Evolutionary conservation across 225 moss, liverwort and hornwort species (phyloP), one percentile per base, ranked within the genome.

Genomic region (Antitrichia curtipendula): DNA sequence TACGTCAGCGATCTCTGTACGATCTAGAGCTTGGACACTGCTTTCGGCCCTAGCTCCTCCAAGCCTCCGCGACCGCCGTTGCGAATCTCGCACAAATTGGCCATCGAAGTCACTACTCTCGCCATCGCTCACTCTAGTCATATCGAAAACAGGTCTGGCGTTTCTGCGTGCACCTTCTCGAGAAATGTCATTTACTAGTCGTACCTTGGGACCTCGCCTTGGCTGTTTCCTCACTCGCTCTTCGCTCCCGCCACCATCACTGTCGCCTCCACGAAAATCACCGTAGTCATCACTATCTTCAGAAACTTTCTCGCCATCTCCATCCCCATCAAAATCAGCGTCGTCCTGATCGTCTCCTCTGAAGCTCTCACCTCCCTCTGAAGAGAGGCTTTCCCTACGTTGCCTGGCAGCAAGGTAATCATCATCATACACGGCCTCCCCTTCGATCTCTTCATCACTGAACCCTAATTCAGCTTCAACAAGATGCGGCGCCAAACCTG

Each of bases 401-500:
- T 94, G 96, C 85, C 90, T 94, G 16, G 93, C 95, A 75, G 95
- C 95, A 36, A 97, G 85, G 83, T 99, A 99, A 64, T 94, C 96
- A 80, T 99, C 98, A 74, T 99, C 95, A 82, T 97, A 99, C 57
- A 99, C 96, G 56, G 97, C 98, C 91, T 99, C 98, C 56, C 98
- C 98, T 90, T 95, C 97, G 88, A 99, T 99, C 47, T 99, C 98
- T 41, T 99, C 98, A 80, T 97, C 98, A 87, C 94, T 96, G 49
- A 94, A 95, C 43, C 92, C 94, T 74, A 82, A 87, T 50, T 89
- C 75, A 18, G 89, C 93, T 82, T 92, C 92, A 74, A 93, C 94
- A 75, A 91, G 87, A 86, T 89, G 89, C 54, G 93, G 92, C 50
- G 92, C 92, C 49, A 90, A 82, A 88, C 90, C 92, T 36, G 74